phyloP scores from a whole-genome alignment of 176 grass and related monocot genomes.

The Ensete ventricosum region DNA sequence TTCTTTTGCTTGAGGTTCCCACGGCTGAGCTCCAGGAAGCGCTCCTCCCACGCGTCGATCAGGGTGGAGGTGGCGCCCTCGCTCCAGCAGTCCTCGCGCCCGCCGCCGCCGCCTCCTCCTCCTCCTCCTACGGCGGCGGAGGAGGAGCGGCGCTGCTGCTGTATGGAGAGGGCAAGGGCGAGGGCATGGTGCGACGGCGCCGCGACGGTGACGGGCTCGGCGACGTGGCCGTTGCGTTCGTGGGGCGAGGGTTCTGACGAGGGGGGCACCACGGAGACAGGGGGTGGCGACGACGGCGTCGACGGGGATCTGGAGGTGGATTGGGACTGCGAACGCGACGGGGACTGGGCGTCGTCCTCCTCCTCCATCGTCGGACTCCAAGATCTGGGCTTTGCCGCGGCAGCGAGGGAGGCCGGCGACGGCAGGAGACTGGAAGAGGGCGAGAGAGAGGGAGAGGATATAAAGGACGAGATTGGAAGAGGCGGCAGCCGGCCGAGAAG shows the following conservation, averaged over 20 bases:
- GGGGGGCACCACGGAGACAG: neutral
- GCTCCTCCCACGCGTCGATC: constrained; percentile 93
- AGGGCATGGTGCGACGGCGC: constrained; percentile 40
- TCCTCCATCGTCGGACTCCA: neutral
- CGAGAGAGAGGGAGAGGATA: neutral
- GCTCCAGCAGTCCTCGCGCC: constrained; percentile 93
- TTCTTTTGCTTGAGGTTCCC: constrained; percentile 89
- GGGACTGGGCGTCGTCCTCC: constrained; percentile 2
- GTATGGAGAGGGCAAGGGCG: constrained; percentile 60
- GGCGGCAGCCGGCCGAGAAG: constrained; percentile 24
- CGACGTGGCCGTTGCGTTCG: constrained; percentile 29
- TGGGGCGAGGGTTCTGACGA: neutral
- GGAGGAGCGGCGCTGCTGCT: constrained; percentile 31
- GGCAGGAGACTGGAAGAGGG: neutral
- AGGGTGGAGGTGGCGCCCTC: constrained; percentile 74
- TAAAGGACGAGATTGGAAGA: constrained; percentile 3
- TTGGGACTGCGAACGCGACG: constrained; percentile 1
- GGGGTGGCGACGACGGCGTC: neutral
- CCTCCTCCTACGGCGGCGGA: constrained; percentile 7
- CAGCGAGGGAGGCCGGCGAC: neutral
- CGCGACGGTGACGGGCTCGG: constrained; percentile 13
- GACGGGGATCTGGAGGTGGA: neutral
- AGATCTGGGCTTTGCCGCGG: neutral
- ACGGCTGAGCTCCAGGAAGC: constrained; percentile 80
- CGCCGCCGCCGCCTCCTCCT: constrained; percentile 27